phyloP scores from a whole-genome alignment of 371 early-diverging fungal genomes.

The Zopfochytrium polystomum region DNA sequence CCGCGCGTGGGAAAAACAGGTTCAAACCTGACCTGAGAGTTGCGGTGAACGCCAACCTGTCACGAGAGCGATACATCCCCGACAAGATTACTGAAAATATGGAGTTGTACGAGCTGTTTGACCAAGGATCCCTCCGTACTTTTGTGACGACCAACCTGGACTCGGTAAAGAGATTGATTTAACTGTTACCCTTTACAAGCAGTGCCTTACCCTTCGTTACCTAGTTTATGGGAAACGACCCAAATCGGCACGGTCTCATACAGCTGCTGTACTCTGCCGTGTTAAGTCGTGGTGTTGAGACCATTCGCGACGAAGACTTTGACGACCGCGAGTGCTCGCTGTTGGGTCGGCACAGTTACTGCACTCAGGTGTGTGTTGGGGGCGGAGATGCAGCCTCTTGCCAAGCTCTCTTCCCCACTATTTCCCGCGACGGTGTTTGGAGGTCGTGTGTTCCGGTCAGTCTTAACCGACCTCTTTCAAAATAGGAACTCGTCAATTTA shows the following conservation, averaged over 20 bases:
- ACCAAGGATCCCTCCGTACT: neutral
- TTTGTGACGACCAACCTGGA: conserved; percentile 23
- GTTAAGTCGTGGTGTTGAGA: conserved; percentile 35
- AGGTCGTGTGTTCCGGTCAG: neutral
- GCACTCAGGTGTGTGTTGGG: conserved; percentile 40
- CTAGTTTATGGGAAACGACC: conserved; percentile 37
- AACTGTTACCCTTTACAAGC: neutral
- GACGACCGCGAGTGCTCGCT: conserved; percentile 38
- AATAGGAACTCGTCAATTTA: conserved; percentile 48
- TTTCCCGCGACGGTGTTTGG: neutral
- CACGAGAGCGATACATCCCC: conserved; percentile 22
- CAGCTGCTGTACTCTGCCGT: conserved; percentile 44
- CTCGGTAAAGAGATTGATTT: conserved; percentile 11
- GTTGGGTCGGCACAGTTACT: conserved; percentile 47
- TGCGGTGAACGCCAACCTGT: conserved; percentile 4
- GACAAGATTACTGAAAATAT: conserved; percentile 38
- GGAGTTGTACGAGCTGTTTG: conserved; percentile 29
- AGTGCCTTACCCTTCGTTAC: neutral
- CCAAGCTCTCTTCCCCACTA: neutral
- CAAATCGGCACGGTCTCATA: conserved; percentile 36
- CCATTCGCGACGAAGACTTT: conserved; percentile 39
- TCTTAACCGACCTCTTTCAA: conserved; percentile 2
- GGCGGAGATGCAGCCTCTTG: neutral
- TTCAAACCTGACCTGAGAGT: conserved; percentile 15
- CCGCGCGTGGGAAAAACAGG: conserved; percentile 2